Evolutionary conservation across 192 early-diverging fungal genomes (phyloP).

Genomic region (Backusella australiensis): DNA sequence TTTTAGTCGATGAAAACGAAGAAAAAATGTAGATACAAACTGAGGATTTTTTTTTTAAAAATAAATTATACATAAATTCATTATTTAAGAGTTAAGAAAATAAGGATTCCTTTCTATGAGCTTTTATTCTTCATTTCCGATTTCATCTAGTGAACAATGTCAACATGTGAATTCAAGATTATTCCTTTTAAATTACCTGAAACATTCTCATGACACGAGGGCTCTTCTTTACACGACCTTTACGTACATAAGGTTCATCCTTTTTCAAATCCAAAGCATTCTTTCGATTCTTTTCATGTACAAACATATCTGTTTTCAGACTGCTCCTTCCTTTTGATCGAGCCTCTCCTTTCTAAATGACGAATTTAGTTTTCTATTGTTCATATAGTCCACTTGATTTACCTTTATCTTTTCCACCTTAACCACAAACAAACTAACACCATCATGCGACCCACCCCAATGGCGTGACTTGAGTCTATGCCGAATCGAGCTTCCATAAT

Average conservation of each 20-base stretch:
- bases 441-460: slow-evolving; percentile 74
- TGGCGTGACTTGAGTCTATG: slow-evolving; percentile 55
- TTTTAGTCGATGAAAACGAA: too few species aligned
- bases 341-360: slow-evolving; percentile 15
- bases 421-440: slow-evolving; percentile 67
- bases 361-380: too few species aligned
- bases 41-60: neutral
- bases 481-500: slow-evolving; percentile 65
- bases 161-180: neutral
- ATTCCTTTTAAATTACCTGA: neutral
- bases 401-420: slow-evolving; percentile 54
- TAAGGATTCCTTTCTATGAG: neutral
- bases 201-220: slow-evolving; percentile 15
- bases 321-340: slow-evolving; percentile 13
- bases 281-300: slow-evolving; percentile 13
- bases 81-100: neutral
- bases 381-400: too few species aligned
- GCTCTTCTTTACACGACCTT: slow-evolving; percentile 6
- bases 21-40: neutral
- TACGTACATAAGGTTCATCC: neutral
- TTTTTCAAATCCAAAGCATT: slow-evolving; percentile 2
- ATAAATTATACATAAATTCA: slow-evolving; percentile 1
- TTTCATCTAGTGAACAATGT: neutral
- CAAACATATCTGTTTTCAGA: slow-evolving; percentile 21
- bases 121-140: slow-evolving; percentile 1